These are phyloP conservation scores for Lepiota venenata DNA, from an alignment of 768 basidiomycete species.

Conservation along the genomic window DNA sequence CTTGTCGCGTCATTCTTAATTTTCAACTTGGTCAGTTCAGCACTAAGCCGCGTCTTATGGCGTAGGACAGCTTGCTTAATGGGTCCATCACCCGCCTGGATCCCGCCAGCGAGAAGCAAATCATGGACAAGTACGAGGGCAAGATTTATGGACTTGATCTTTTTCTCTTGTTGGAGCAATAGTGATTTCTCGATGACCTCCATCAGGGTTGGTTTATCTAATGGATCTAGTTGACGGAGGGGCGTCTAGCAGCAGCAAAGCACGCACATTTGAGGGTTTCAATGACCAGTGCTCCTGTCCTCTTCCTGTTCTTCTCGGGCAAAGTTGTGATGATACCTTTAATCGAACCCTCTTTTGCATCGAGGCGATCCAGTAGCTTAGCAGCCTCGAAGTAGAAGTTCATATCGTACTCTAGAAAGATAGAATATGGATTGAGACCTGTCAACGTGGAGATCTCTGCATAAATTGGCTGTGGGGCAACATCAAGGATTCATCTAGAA, in stretches of 20 bases:
- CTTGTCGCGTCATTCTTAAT: conserved; percentile 68
- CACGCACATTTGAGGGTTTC: conserved; percentile 92
- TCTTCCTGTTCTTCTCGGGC: conserved; percentile 70
- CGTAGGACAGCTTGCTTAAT: conserved; percentile 84
- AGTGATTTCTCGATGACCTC: conserved; percentile 67
- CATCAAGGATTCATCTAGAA: background rate
- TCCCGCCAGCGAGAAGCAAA: conserved; percentile 75
- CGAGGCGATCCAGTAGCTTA: conserved; percentile 77
- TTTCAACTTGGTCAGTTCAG: conserved; percentile 84
- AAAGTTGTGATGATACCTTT: conserved; percentile 77
- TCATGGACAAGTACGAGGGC: conserved; percentile 91
- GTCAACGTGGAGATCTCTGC: background rate
- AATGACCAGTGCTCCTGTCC: conserved; percentile 84
- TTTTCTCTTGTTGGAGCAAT: conserved; percentile 73
- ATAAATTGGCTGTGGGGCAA: no score
- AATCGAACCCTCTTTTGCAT: conserved; percentile 89
- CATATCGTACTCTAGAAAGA: conserved; percentile 52
- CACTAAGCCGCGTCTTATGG: conserved; percentile 85
- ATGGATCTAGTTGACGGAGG: conserved; percentile 11
- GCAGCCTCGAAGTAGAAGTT: conserved; percentile 96
- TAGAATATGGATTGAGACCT: conserved; percentile 13
- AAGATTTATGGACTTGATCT: conserved; percentile 72
- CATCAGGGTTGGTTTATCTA: conserved; percentile 76
- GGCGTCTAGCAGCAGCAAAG: conserved; percentile 4
- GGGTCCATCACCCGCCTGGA: conserved; percentile 89